Percentiles rank a stretch among this genome's conserved stretches.
phyloP scores from a whole-genome alignment of 73 alveolate genomes.

The Tetrahymena thermophila region DNA sequence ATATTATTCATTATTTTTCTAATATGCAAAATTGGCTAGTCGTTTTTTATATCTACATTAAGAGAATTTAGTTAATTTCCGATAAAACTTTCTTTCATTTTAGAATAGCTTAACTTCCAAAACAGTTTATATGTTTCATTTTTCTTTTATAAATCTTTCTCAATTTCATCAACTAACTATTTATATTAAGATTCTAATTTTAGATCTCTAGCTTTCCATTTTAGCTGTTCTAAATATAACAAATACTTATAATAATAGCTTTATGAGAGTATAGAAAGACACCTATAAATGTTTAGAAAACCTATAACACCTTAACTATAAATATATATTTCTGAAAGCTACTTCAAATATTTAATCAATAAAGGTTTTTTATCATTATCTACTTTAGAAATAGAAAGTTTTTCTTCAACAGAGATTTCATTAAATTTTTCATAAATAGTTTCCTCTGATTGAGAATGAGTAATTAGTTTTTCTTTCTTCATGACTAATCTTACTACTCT shows the following conservation, averaged over 20 bases:
- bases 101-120: background rate
- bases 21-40: background rate
- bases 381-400: too few relatives aligned
- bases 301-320: background rate
- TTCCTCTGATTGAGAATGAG: background rate
- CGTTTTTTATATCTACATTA: background rate
- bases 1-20: background rate
- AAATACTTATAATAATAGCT: background rate
- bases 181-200: background rate
- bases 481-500: background rate
- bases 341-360: too few relatives aligned
- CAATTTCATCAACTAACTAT: background rate
- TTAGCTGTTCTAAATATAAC: background rate
- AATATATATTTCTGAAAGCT: background rate
- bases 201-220: background rate
- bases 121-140: background rate
- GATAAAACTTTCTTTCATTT: background rate
- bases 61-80: background rate
- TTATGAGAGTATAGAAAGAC: background rate
- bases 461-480: background rate
- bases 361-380: too few relatives aligned
- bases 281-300: background rate
- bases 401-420: too few relatives aligned
- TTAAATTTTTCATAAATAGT: background rate
- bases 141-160: background rate